Conservation (phyloP, 768 basidiomycete species). For the Pleurotus eryngii region DNA sequence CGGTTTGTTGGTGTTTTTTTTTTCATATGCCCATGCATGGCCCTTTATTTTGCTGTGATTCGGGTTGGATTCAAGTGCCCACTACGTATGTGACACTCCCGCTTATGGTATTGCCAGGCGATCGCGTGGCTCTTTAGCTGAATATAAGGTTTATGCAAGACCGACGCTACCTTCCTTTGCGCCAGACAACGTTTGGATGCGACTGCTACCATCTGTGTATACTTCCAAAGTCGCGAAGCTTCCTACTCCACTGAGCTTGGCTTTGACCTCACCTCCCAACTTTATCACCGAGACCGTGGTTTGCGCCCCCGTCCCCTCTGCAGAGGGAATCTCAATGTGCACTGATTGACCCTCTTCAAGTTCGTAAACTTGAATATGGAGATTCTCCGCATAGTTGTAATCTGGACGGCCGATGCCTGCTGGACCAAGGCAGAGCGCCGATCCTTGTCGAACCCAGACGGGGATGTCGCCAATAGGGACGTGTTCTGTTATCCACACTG, state of each 20-base stretch:
- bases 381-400: slow-evolving; percentile 48
- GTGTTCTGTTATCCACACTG: slow-evolving; percentile 57
- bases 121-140: not conserved
- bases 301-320: not conserved
- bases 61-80: not conserved
- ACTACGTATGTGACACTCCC: not conserved
- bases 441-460: slow-evolving; percentile 61
- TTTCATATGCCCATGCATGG: slow-evolving; percentile 70
- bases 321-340: slow-evolving; percentile 36
- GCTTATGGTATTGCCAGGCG: not conserved
- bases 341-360: slow-evolving; percentile 38
- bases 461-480: slow-evolving; percentile 65
- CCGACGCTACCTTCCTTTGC: not conserved
- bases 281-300: not conserved
- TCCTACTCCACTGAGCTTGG: not conserved
- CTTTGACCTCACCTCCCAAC: not conserved
- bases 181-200: not conserved
- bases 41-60: slow-evolving; percentile 36
- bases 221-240: not conserved
- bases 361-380: slow-evolving; percentile 55
- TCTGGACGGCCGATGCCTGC: slow-evolving; percentile 50
- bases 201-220: not conserved
- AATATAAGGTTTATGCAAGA: not conserved
- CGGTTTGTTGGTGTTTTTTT: slow-evolving; percentile 80
- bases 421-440: slow-evolving; percentile 58